Conservation (phyloP, 2,329 filamentous ascomycete species). For the Nemania serpens region DNA sequence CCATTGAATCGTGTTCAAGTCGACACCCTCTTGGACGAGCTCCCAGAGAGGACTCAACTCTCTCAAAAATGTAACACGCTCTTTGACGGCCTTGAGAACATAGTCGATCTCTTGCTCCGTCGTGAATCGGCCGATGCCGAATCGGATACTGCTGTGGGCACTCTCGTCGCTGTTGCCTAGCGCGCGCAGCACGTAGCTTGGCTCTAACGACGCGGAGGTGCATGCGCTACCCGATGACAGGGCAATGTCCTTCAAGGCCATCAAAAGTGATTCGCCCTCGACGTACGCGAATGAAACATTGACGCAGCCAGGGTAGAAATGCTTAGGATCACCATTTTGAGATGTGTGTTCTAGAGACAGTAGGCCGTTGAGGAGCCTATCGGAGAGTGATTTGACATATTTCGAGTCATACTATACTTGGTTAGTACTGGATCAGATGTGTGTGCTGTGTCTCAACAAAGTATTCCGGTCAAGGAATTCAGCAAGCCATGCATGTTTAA, state of each 20-base stretch:
- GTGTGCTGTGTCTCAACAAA: conserved; percentile 69
- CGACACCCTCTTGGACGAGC: conserved; percentile 94
- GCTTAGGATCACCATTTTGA: conserved; percentile 81
- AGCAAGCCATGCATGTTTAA: conserved; percentile 89
- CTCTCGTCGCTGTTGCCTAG: conserved; percentile 96
- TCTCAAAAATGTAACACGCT: conserved; percentile 88
- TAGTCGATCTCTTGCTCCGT: conserved; percentile 96
- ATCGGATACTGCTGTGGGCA: conserved; percentile 96
- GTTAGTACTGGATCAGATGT: conserved; percentile 58
- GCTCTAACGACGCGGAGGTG: conserved; percentile 94
- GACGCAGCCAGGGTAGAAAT: conserved; percentile 94
- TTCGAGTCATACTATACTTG: conserved; percentile 80
- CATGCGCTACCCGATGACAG: conserved; percentile 96
- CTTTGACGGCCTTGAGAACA: conserved; percentile 89
- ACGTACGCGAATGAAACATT: conserved; percentile 99
- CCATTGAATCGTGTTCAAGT: conserved; percentile 97
- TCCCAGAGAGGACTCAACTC: conserved; percentile 98
- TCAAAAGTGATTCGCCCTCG: conserved; percentile 94
- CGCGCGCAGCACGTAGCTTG: conserved; percentile 92
- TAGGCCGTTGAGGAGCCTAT: conserved; percentile 80
- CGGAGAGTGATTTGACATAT: conserved; percentile 80
- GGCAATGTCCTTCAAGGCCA: conserved; percentile 98
- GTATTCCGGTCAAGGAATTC: conserved; percentile 68
- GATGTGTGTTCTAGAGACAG: conserved; percentile 88
- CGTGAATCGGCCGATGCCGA: conserved; percentile 96